Percentiles rank a stretch among this genome's conserved stretches.
Conservation (phyloP, 345 rosid genomes). For the Brassica carinata region DNA sequence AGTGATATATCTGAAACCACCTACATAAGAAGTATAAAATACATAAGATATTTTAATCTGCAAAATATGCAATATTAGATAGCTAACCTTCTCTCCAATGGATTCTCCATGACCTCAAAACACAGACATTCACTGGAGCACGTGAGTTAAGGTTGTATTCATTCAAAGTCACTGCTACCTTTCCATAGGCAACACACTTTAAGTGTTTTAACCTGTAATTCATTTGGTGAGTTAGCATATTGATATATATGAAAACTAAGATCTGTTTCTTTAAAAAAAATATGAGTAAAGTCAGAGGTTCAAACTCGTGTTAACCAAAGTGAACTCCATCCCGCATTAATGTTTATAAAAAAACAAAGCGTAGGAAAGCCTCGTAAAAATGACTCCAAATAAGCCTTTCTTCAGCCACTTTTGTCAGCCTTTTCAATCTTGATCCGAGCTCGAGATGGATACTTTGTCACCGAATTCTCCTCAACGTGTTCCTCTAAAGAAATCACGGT, state of each 20-base stretch:
- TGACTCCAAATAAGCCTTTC: too few species aligned
- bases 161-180: background rate
- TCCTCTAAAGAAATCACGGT: too few species aligned
- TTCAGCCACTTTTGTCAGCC: too few species aligned
- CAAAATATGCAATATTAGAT: too few species aligned
- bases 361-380: too few species aligned
- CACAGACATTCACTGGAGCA: background rate
- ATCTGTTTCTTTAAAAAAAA: background rate
- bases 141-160: background rate
- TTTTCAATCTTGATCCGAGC: too few species aligned
- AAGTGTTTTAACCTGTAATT: background rate
- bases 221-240: background rate
- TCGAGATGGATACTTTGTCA: too few species aligned
- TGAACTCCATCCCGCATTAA: background rate
- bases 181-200: background rate
- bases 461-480: too few species aligned
- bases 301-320: background rate
- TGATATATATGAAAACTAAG: background rate
- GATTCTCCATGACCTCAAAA: background rate
- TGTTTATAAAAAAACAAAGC: too few species aligned
- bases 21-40: too few species aligned
- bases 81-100: background rate
- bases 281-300: background rate
- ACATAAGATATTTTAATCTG: too few species aligned
- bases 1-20: too few species aligned